These are phyloP conservation scores for Phytophthora pluvialis DNA, from an alignment of 352 stramenopile species.

Conservation along the genomic window DNA sequence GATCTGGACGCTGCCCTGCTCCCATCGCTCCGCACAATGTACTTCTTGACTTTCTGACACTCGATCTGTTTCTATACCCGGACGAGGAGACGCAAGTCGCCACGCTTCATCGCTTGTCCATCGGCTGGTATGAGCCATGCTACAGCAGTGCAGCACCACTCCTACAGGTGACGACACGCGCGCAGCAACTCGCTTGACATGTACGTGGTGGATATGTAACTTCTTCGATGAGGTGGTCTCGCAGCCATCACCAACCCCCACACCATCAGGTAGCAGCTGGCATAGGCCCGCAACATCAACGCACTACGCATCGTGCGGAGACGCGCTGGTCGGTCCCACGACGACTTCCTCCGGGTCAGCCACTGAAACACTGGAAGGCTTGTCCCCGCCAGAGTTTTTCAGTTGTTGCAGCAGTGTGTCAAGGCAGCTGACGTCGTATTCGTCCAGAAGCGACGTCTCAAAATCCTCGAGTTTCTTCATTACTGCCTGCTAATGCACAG, in stretches of 20 bases:
- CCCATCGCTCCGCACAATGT: slow-evolving; percentile 24
- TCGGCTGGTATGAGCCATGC: slow-evolving; percentile 11
- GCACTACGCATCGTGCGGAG: slow-evolving; percentile 44
- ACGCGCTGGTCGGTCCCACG: slow-evolving; percentile 51
- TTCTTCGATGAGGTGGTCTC: slow-evolving; percentile 13
- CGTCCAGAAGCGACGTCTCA: slow-evolving; percentile 84
- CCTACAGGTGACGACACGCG: slow-evolving; percentile 18
- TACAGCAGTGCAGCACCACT: slow-evolving; percentile 13
- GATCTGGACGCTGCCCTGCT: slow-evolving; percentile 13
- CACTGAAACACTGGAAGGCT: slow-evolving; percentile 43
- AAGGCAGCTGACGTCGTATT: slow-evolving; percentile 87
- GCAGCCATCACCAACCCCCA: slow-evolving; percentile 5
- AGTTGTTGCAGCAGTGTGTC: slow-evolving; percentile 86
- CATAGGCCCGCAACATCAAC: not conserved
- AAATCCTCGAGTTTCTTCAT: slow-evolving; percentile 91
- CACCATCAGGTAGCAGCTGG: slow-evolving; percentile 3
- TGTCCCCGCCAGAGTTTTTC: slow-evolving; percentile 60
- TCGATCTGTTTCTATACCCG: slow-evolving; percentile 40
- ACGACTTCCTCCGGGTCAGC: slow-evolving; percentile 69
- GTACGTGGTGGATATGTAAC: slow-evolving; percentile 45
- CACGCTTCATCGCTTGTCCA: slow-evolving; percentile 15
- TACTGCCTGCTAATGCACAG: slow-evolving; percentile 70
- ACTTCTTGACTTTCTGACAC: slow-evolving; percentile 34
- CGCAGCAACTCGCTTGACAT: slow-evolving; percentile 35
- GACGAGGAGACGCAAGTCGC: slow-evolving; percentile 29